phyloP scores from a whole-genome alignment of 1,139 yeast genomes.

The Groenewaldozyma sp. region DNA sequence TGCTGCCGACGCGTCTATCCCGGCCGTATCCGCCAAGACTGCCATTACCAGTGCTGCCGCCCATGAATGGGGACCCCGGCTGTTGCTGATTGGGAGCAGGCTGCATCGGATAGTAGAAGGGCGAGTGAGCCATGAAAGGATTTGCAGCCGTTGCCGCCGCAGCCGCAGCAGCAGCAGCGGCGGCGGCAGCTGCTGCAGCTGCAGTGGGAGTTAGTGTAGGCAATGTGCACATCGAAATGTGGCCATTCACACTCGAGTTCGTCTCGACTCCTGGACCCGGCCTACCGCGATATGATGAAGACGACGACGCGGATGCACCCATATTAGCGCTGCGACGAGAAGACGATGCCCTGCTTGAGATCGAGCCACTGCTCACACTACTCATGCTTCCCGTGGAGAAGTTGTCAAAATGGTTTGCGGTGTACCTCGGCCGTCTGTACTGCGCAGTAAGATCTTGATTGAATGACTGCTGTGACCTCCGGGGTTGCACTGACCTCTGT shows the following conservation, averaged over 20 bases:
- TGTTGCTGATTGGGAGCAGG: neutral
- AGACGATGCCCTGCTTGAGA: too few species aligned
- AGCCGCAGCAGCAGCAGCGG: constrained; percentile 11
- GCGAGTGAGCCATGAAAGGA: constrained; percentile 1
- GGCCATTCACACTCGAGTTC: neutral
- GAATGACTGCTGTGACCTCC: too few species aligned
- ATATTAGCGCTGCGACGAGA: too few species aligned
- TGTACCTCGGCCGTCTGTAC: too few species aligned
- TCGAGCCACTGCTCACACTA: too few species aligned
- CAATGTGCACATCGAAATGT: neutral
- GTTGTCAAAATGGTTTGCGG: too few species aligned
- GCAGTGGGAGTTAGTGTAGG: constrained; percentile 4
- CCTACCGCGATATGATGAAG: too few species aligned
- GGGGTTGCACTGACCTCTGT: too few species aligned
- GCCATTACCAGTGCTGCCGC: neutral
- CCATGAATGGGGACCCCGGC: constrained; percentile 1
- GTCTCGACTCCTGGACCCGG: too few species aligned
- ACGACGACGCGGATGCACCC: too few species aligned
- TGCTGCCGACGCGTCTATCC: neutral
- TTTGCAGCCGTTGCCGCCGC: constrained; percentile 8
- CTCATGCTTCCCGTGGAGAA: too few species aligned
- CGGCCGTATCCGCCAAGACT: neutral
- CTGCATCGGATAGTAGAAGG: constrained; percentile 1
- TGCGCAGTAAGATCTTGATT: too few species aligned
- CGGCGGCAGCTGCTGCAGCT: constrained; percentile 8